phyloP scores from a whole-genome alignment of 768 basidiomycete genomes.

The Sporobolomyces roseus region DNA sequence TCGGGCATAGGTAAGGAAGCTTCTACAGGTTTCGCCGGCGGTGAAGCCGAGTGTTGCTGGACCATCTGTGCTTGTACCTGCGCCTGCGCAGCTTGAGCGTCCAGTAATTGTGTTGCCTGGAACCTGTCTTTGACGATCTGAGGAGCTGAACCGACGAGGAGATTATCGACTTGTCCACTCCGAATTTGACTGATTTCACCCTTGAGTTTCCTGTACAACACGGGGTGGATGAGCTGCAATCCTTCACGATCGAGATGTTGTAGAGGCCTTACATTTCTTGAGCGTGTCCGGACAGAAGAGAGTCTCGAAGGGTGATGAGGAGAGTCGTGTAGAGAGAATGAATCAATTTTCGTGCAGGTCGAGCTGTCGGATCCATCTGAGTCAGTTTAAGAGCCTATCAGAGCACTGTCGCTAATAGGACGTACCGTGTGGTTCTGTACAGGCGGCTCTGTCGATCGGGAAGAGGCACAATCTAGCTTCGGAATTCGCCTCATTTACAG shows the following conservation, averaged over 20 bases:
- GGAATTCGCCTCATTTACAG: too few species aligned
- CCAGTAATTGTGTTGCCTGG: neutral
- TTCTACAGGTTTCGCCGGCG: too few species aligned
- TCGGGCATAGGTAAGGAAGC: too few species aligned
- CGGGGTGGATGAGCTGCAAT: neutral
- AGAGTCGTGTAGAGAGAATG: constrained; percentile 28
- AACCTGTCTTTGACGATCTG: neutral
- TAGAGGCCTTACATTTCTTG: neutral
- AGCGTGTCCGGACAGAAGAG: neutral
- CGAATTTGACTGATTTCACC: neutral
- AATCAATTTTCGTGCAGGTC: constrained; percentile 27
- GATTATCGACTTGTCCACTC: neutral
- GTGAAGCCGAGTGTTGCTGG: too few species aligned
- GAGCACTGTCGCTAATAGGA: too few species aligned
- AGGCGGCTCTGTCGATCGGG: neutral
- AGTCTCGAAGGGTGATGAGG: constrained; percentile 7
- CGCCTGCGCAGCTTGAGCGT: neutral
- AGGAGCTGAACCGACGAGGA: neutral
- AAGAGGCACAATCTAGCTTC: neutral
- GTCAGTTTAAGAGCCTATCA: too few species aligned
- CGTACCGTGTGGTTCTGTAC: constrained; percentile 13
- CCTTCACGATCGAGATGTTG: neutral
- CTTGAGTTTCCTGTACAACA: neutral
- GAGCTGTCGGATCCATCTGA: constrained; percentile 7
- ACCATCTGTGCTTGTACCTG: too few species aligned